Conservation (phyloP, 345 rosid genomes). For the Lepidium sativum region DNA sequence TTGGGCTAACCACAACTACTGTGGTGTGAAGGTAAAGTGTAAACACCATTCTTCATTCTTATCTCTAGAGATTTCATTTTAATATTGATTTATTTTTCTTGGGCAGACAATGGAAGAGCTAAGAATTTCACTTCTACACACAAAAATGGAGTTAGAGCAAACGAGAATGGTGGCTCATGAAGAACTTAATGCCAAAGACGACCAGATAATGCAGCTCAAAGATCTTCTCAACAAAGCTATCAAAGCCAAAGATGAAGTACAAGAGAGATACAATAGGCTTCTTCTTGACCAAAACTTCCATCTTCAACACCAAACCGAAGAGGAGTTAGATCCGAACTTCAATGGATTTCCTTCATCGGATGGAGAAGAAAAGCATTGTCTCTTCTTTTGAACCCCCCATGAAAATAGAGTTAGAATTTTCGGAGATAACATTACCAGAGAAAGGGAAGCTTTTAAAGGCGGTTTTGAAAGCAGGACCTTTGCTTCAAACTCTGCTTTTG, state of each 20-base stretch:
- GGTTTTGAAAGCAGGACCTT: constrained; percentile 91
- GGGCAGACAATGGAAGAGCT: constrained; percentile 67
- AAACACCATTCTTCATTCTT: constrained; percentile 3
- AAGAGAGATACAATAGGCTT: constrained; percentile 51
- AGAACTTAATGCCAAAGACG: constrained; percentile 66
- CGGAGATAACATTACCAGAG: constrained; percentile 41
- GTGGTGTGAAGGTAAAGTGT: constrained; percentile 45
- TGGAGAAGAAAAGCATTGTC: constrained; percentile 89
- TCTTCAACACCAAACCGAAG: constrained; percentile 53
- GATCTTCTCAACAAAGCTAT: constrained; percentile 43
- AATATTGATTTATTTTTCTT: not conserved
- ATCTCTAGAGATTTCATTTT: not conserved
- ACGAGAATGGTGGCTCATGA: constrained; percentile 60
- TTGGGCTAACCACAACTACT: constrained; percentile 52
- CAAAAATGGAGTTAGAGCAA: constrained; percentile 73
- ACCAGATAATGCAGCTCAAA: constrained; percentile 48
- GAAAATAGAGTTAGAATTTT: constrained; percentile 9
- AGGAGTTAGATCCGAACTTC: constrained; percentile 39
- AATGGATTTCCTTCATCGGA: constrained; percentile 77
- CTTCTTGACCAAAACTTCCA: constrained; percentile 44
- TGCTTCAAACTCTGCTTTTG: constrained; percentile 78
- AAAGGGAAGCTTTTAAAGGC: constrained; percentile 94
- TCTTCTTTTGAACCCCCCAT: constrained; percentile 53
- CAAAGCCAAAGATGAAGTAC: constrained; percentile 67
- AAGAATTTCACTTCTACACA: constrained; percentile 52